These are phyloP conservation scores for Solanum pennellii DNA, from an alignment of 257 asterid species.

Conservation along the genomic window DNA sequence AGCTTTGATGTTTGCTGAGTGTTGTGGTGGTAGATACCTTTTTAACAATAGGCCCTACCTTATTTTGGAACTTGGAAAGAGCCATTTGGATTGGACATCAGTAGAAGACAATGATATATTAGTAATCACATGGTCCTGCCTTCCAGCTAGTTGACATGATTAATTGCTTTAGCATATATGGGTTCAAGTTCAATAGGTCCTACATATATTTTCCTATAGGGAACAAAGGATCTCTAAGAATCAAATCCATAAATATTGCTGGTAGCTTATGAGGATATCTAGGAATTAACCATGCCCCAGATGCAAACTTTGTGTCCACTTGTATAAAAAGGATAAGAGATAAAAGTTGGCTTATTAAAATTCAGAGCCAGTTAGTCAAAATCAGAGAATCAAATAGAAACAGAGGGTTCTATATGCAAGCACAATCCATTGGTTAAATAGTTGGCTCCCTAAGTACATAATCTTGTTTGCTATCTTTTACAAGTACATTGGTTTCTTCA, in stretches of 20 bases:
- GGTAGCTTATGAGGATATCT: background rate
- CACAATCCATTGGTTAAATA: background rate
- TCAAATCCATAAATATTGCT: background rate
- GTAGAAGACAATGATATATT: too few relatives aligned
- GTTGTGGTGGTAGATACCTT: background rate
- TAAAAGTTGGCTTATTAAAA: background rate
- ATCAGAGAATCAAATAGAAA: too few relatives aligned
- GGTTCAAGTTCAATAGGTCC: background rate
- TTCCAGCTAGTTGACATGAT: background rate
- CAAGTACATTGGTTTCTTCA: background rate
- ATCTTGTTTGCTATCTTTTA: background rate
- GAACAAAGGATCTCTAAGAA: background rate
- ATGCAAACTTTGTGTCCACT: background rate
- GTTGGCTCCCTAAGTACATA: background rate
- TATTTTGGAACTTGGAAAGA: background rate
- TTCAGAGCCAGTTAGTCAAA: too few relatives aligned
- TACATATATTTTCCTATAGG: background rate
- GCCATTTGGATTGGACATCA: background rate
- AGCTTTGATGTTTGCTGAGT: background rate
- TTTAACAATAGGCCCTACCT: background rate
- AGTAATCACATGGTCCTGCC: background rate
- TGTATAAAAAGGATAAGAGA: background rate
- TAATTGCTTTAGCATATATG: background rate
- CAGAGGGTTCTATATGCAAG: background rate
- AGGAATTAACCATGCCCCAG: background rate